Conservation (phyloP, 352 stramenopile species). For the Thraustochytrium sp. region DNA sequence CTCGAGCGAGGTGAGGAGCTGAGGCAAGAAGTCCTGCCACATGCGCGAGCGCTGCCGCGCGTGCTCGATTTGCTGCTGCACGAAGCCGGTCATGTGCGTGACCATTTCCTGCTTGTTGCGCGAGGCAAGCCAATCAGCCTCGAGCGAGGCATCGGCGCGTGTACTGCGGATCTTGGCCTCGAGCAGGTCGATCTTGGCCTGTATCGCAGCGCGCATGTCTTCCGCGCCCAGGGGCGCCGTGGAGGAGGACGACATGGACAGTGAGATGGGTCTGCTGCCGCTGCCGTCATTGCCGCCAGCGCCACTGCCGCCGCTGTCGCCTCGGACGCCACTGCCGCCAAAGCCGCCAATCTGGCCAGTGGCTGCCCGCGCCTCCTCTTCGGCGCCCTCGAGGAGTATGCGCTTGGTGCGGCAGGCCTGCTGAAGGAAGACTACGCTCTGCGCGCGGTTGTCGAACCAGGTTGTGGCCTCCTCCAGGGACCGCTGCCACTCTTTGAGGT, state of each 20-base stretch:
- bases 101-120: conserved; percentile 17
- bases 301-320: no score
- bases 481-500: conserved; percentile 22
- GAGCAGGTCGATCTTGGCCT: neutral
- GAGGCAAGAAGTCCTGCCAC: conserved; percentile 25
- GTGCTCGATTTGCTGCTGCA: conserved; percentile 25
- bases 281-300: neutral
- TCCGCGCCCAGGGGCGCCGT: neutral
- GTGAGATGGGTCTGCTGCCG: neutral
- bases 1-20: neutral
- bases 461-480: neutral
- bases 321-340: no score
- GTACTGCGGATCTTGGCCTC: neutral
- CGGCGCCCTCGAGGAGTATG: neutral
- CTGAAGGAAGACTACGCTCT: neutral
- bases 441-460: conserved; percentile 25
- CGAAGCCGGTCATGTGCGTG: neutral
- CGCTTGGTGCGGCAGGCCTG: neutral
- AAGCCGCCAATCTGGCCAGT: no score
- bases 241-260: neutral
- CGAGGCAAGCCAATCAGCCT: neutral
- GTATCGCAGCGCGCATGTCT: neutral
- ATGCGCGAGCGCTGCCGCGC: conserved; percentile 18
- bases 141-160: neutral
- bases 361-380: no score